Evolutionary conservation across 2,329 filamentous ascomycete genomes (phyloP).

Genomic region (Scedosporium minutisporum): DNA sequence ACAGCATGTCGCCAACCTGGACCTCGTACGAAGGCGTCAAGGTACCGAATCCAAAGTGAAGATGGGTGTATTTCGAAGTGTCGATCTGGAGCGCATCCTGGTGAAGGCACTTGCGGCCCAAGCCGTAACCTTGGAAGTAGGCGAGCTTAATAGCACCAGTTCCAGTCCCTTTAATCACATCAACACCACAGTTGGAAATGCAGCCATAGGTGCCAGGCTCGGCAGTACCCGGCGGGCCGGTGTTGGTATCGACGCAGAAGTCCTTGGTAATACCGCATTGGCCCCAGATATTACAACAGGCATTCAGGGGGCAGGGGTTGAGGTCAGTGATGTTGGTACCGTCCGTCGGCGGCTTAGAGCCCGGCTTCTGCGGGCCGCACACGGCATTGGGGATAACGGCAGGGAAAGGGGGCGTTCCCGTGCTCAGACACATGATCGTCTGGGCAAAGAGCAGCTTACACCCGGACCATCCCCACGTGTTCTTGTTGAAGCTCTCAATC

Average conservation of each 20-base stretch:
- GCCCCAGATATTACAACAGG: too few relatives aligned
- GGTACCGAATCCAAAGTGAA: conserved; percentile 23
- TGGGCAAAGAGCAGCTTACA: too few relatives aligned
- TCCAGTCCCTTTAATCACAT: conserved; percentile 17
- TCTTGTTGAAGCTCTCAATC: too few relatives aligned
- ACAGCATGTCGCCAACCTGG: conserved; percentile 9
- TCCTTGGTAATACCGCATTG: conserved; percentile 33
- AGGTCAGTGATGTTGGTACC: too few relatives aligned
- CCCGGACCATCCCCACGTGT: too few relatives aligned
- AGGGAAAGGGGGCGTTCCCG: too few relatives aligned
- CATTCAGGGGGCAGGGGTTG: too few relatives aligned
- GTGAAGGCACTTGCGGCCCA: conserved; percentile 17
- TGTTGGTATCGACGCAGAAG: conserved; percentile 26
- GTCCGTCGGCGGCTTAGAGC: too few relatives aligned
- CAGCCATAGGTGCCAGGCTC: conserved; percentile 16
- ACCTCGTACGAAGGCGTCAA: conserved; percentile 14
- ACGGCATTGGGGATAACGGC: too few relatives aligned
- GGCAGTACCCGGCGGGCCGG: neutral
- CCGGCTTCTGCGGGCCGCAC: too few relatives aligned
- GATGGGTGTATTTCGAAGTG: conserved; percentile 17
- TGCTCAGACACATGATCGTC: too few relatives aligned
- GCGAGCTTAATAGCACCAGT: conserved; percentile 17
- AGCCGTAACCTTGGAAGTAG: conserved; percentile 24
- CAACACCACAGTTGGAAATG: conserved; percentile 22
- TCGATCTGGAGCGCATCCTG: conserved; percentile 16